A percentile compares a stretch with the other conserved stretches of the same genome.
phyloP scores from a whole-genome alignment of 2,329 filamentous ascomycete species.

The Incumbomyces lentus region DNA sequence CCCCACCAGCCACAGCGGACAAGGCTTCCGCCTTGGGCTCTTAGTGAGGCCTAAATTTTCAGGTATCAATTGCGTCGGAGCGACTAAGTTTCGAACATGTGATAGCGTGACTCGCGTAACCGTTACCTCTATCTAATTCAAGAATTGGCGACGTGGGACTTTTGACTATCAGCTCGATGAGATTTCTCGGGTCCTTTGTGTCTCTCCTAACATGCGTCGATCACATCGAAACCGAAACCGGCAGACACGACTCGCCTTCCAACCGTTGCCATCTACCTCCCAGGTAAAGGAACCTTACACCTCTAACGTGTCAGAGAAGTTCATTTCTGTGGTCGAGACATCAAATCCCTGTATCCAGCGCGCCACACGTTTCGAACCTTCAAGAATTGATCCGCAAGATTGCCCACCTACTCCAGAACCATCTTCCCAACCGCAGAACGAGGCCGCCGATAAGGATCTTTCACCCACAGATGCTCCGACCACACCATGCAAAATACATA shows the following conservation, averaged over 20 bases:
- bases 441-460: no score
- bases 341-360: constrained; percentile 3
- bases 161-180: no score
- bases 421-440: constrained; percentile 13
- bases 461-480: not conserved
- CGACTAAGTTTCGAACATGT: not conserved
- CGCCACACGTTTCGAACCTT: not conserved
- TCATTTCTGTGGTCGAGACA: constrained; percentile 25
- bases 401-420: constrained; percentile 15
- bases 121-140: not conserved
- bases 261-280: constrained; percentile 25
- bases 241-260: constrained; percentile 36
- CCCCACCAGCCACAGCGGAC: no score
- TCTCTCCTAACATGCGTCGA: not conserved
- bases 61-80: no score
- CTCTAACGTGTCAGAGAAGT: constrained; percentile 21
- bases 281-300: constrained; percentile 17
- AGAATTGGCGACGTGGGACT: no score
- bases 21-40: no score
- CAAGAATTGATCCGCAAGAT: not conserved
- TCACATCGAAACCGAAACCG: constrained; percentile 12
- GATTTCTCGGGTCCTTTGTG: no score
- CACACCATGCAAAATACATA: not conserved
- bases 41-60: no score
- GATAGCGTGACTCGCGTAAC: not conserved